phyloP scores from a whole-genome alignment of 306 rosid genomes.

The Lagenaria siceraria region DNA sequence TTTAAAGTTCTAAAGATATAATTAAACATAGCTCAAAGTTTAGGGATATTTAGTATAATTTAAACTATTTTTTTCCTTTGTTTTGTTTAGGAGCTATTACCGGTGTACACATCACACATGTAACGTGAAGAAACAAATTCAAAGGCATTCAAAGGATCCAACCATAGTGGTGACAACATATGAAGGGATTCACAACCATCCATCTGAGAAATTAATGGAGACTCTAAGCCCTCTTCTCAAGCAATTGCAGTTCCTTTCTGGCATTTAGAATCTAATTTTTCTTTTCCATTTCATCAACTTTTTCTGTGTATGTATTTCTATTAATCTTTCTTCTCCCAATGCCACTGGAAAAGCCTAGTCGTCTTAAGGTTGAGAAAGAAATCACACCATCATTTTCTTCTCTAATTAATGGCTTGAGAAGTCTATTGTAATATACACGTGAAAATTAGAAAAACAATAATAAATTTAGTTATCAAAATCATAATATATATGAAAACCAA shows the following conservation, averaged over 20 bases:
- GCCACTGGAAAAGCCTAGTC: not conserved
- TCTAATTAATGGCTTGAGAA: not conserved
- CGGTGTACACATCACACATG: constrained; percentile 17
- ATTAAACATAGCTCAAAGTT: too few species aligned
- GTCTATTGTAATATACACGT: too few species aligned
- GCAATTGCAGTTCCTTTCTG: constrained; percentile 18
- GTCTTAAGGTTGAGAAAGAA: not conserved
- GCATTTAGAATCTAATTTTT: not conserved
- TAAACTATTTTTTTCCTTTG: too few species aligned
- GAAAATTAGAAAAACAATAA: too few species aligned
- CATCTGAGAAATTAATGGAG: constrained; percentile 18
- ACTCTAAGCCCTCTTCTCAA: constrained; percentile 14
- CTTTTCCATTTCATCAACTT: not conserved
- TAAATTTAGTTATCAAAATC: not conserved
- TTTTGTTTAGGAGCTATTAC: constrained; percentile 12
- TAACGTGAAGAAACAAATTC: constrained; percentile 20
- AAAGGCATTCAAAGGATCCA: constrained; percentile 14
- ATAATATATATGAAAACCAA: too few species aligned
- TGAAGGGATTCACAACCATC: constrained; percentile 21
- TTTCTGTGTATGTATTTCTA: too few species aligned
- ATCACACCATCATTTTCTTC: not conserved
- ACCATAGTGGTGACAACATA: constrained; percentile 19
- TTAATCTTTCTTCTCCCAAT: not conserved
- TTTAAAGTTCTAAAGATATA: too few species aligned
- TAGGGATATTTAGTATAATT: too few species aligned